Base-by-base conservation (phyloP, 2,329 filamentous ascomycete genomes). In the Colletotrichum simmondsii region DNA sequence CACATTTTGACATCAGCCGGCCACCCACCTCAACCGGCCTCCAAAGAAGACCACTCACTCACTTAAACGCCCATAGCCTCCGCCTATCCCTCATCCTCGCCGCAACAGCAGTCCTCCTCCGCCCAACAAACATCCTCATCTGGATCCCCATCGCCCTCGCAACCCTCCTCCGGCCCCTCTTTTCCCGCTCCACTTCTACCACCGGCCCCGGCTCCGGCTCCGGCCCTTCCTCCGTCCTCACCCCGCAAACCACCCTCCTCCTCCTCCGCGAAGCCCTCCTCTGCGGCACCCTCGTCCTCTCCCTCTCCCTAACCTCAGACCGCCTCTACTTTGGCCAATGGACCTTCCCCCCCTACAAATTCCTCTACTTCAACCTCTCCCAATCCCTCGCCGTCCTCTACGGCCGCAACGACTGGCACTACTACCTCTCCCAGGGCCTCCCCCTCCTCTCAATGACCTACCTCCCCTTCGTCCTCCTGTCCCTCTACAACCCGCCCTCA, bases 341-440 rank as follows among this genome's bases (percentile, higher is more conserved):
- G 94, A 94, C 95, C 0, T 94, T 99, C 69, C 97, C 97, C 5
- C 93, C 95, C 0, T 89, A 96, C 75, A 92, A 93, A 68, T 98
- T 95, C 84, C 88, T 98, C 71, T 90, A 96, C 79, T 96, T 98
- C 87, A 99, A 99, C 83, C 88, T 99, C 68, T 90, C 92, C 24
- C 93, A 97, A 81, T 94, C 93, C 8, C 88, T 99, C 6, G 95
- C 97, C 30, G 90, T 96, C 60, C 98, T 98, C 83, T 99, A 99
- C 80, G 97, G 97, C 26, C 90, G 87, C 60, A 98, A 97, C 82
- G 91, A 94, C 74, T 93, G 93, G 88, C 95, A 98, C 82, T 99
- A 98, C 84, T 99, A 98, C 81, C 83, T 97, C 35, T 93, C 94
- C 0, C 95, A 99, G 83, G 97, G 95, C 5, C 87, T 98, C 30